Evolutionary conservation across 2,329 filamentous ascomycete species (phyloP).

Genomic region (Sodiomyces alkalinus): DNA sequence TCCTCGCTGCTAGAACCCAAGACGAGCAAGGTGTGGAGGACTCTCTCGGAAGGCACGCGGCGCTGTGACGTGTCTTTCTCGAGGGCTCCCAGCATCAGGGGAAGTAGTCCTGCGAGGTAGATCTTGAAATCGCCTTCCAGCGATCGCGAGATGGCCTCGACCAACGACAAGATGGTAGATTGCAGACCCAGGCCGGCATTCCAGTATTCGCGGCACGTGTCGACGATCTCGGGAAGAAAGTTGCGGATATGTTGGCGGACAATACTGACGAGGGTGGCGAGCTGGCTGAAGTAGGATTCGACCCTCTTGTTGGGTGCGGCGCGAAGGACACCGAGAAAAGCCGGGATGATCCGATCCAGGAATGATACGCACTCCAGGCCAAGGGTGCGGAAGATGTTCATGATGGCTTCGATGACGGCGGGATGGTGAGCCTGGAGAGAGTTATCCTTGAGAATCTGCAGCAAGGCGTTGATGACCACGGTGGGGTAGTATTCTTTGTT

Average conservation of each 20-base stretch:
- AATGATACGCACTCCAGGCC: constrained; percentile 94
- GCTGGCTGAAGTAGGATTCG: constrained; percentile 94
- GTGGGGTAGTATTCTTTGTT: constrained; percentile 98
- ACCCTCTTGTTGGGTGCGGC: constrained; percentile 63
- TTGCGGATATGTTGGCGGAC: constrained; percentile 93
- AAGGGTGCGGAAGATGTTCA: constrained; percentile 95
- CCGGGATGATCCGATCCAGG: constrained; percentile 83
- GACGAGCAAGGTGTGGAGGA: constrained; percentile 87
- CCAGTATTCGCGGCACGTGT: constrained; percentile 84
- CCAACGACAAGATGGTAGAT: constrained; percentile 76
- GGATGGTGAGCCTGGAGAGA: constrained; percentile 86
- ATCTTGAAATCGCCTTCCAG: constrained; percentile 97
- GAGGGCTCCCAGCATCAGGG: constrained; percentile 85
- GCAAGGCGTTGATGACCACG: constrained; percentile 88
- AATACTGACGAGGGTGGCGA: constrained; percentile 84
- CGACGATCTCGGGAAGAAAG: constrained; percentile 74
- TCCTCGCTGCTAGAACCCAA: constrained; percentile 94
- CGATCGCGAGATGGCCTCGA: constrained; percentile 87
- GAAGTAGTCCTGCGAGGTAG: constrained; percentile 76
- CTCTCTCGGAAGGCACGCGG: constrained; percentile 71
- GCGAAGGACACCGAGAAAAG: constrained; percentile 79
- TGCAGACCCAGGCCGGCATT: constrained; percentile 65
- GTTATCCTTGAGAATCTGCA: constrained; percentile 81
- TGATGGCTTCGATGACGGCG: constrained; percentile 89
- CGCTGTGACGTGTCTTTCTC: constrained; percentile 69